Base-by-base conservation (phyloP, 2,329 filamentous ascomycete species). In the Penicillium sp. region DNA sequence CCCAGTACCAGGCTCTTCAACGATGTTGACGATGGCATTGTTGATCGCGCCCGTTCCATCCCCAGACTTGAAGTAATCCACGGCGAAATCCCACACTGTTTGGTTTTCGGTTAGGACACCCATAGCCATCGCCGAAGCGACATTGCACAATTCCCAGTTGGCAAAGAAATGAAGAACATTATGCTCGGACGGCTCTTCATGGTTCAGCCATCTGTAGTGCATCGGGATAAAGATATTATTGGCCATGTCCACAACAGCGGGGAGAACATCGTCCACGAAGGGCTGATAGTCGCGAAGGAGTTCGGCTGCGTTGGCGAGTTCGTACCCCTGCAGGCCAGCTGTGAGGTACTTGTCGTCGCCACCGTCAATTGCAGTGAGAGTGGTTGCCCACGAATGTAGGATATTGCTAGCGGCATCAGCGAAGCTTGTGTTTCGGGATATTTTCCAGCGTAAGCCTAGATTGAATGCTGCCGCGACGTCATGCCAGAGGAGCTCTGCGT, bases 371-470 rank as follows among this genome's bases (percentile, higher is more conserved):
- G 43, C 15, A 13, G 23, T 49, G 29, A 54, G 52, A 47, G n/a
- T 41, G 15, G 25, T 33, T 6, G 38, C 54, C 57, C 53, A 62
- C 27, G 57, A 46, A 43, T 37, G 42, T 13, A 62, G 35, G 35
- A 60, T 59, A 33, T 42, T 50, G 6, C 46, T 31, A 25, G 59
- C 57, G 21, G 57, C 45, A 31, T 60, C 46, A 4, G 57, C 59
- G n/a, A 51, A 62, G 4, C 25, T 23, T 12, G 38, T 46, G 31
- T 60, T 51, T 15, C 42, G 17, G 15, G 43, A 40, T 23, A 62
- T 54, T 29, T 57, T 57, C 59, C 57, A 62, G 31, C 59, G 57
- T n/a, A 62, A 31, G 2, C 57, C 53, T 29, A 62, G 45, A 19
- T 49, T 37, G 49, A 57, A 60, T 23, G 57, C 57, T 12, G 59